phyloP scores from a whole-genome alignment of 257 asterid genomes.

The Solanum sitiens region DNA sequence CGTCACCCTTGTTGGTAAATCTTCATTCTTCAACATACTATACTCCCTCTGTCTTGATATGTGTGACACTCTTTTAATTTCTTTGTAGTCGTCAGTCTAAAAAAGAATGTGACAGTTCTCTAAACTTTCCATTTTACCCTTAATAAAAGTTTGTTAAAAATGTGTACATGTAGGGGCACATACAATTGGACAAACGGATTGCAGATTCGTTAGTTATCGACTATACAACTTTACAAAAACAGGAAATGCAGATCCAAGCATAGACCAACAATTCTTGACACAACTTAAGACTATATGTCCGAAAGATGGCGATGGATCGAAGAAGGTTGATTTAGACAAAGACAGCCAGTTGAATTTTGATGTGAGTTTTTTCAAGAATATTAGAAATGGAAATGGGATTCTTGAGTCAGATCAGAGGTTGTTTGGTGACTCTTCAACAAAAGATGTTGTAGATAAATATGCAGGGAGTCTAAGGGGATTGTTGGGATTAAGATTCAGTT shows the following conservation, averaged over 20 bases:
- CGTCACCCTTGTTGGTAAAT: slow-evolving; percentile 58
- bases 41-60: background rate
- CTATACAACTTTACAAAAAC: slow-evolving; percentile 61
- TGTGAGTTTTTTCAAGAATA: slow-evolving; percentile 54
- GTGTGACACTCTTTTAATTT: background rate
- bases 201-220: slow-evolving; percentile 41
- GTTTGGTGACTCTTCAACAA: slow-evolving; percentile 40
- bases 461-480: slow-evolving; percentile 51
- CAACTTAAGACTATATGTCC: slow-evolving; percentile 41
- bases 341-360: slow-evolving; percentile 44
- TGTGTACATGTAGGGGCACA: slow-evolving; percentile 20
- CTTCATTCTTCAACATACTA: background rate
- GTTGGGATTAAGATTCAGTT: slow-evolving; percentile 44
- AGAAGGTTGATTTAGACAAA: slow-evolving; percentile 41
- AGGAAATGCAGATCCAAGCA: slow-evolving; percentile 63
- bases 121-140: background rate
- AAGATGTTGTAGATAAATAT: slow-evolving; percentile 40
- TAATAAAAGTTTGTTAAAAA: background rate
- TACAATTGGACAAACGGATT: slow-evolving; percentile 53
- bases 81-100: background rate
- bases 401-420: slow-evolving; percentile 79
- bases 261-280: slow-evolving; percentile 34
- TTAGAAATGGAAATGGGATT: slow-evolving; percentile 48
- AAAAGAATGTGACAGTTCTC: background rate
- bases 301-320: slow-evolving; percentile 29